Base-by-base conservation (phyloP, 352 stramenopile genomes). In the Globisporangium viniferum region DNA sequence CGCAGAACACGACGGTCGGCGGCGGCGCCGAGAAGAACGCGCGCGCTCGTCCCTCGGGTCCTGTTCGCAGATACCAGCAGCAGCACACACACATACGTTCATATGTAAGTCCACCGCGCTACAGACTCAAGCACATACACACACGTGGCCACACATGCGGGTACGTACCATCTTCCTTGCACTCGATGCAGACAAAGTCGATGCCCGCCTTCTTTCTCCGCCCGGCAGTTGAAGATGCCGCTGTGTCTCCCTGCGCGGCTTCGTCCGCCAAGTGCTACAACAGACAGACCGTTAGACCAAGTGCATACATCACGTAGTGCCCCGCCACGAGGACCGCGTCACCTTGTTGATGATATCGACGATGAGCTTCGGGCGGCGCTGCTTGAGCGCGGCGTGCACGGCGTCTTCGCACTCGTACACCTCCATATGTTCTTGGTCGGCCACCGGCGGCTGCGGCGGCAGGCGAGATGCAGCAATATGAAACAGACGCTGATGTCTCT, bases 1-100 rank as follows among this genome's bases (percentile, higher is more conserved):
- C 87, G 57, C 87, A 94, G 55, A 94, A 91, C 48, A 94, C 87
- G 59, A 94, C 77, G 3, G 87, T 92, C 63, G 86, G 85, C 9
- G 87, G 87, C 5, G 87, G 87, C 44, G 87, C 86, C 5, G 87
- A 92, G 78, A 94, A 94, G 73, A 94, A 94, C 22, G 84, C 87
- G 33, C 87, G 84, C 8, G 87, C 87, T 54, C 83, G 80, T 46
- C 85, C 85, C 70, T 94, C 87, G 1, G 86, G 83, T 6, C 87
- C 86, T 94, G 24, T 33, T 3, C 36, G 36, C 36, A 44, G 27
- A n/a, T 10, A 46, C 15, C 53, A 27, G 44, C 48, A 29, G 48
- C 48, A 55, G 48, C 41, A n/a, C 41, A 49, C 20, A 12, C 24
- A 35, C 49, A 33, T 22, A 35, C 51, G 35, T 27, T 14, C 14